Evolutionary conservation across 331 rosid species (phyloP).

Genomic region (Spiraea crenata): DNA sequence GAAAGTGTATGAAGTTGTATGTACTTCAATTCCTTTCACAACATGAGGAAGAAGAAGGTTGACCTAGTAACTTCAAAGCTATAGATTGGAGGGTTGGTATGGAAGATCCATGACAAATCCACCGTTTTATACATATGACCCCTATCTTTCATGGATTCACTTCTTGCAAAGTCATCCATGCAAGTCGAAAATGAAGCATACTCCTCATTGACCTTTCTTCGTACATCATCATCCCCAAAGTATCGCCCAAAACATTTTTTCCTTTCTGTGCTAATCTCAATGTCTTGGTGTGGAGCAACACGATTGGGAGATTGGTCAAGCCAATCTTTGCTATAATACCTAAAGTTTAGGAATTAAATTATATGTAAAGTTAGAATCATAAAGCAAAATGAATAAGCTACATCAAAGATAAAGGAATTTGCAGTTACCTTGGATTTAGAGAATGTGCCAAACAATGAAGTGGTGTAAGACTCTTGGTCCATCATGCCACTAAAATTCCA

Average conservation of each 20-base stretch:
- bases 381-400: too few species aligned
- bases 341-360: not conserved
- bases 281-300: not conserved
- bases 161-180: not conserved
- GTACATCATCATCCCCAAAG: not conserved
- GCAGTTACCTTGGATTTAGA: not conserved
- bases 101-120: not conserved
- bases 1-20: not conserved
- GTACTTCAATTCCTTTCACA: constrained; percentile 7
- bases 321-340: not conserved
- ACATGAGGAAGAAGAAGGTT: constrained; percentile 9
- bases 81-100: not conserved
- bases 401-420: not conserved
- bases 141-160: not conserved
- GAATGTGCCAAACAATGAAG: constrained; percentile 14
- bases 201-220: not conserved
- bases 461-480: constrained; percentile 1
- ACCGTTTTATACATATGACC: not conserved
- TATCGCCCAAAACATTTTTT: not conserved
- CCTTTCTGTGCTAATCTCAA: not conserved
- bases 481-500: not conserved
- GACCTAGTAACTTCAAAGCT: not conserved
- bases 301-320: not conserved
- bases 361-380: too few species aligned
- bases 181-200: not conserved